These are phyloP conservation scores for Magnusiomyces clavatus DNA, from an alignment of 1,139 yeast species.

Conservation along the genomic window DNA sequence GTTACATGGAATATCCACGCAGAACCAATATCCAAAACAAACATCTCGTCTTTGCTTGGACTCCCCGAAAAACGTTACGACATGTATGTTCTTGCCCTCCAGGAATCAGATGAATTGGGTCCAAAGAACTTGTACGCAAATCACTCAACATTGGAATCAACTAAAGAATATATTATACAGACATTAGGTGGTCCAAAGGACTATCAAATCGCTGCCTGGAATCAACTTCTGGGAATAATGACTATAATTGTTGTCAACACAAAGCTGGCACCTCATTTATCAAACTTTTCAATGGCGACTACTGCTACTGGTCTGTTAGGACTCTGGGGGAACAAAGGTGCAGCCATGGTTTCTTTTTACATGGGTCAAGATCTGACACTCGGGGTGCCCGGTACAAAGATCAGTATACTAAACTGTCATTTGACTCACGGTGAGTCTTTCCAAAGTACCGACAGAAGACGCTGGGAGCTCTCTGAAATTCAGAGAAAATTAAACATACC, in stretches of 20 bases:
- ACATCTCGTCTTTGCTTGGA: conserved; percentile 8
- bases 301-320: conserved; percentile 50
- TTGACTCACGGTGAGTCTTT: conserved; percentile 63
- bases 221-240: conserved; percentile 44
- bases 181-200: conserved; percentile 20
- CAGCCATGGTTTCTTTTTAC: conserved; percentile 35
- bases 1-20: conserved; percentile 13
- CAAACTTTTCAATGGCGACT: conserved; percentile 34
- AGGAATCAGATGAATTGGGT: conserved; percentile 47
- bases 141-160: conserved; percentile 34
- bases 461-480: conserved; percentile 40
- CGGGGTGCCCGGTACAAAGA: conserved; percentile 36
- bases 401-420: conserved; percentile 56
- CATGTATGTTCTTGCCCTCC: conserved; percentile 41
- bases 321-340: conserved; percentile 56
- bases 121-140: conserved; percentile 40
- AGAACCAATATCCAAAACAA: conserved; percentile 6
- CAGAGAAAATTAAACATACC: conserved; percentile 24
- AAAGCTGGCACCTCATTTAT: conserved; percentile 32
- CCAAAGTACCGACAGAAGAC: conserved; percentile 34
- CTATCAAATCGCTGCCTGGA: conserved; percentile 33
- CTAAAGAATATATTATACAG: conserved; percentile 31
- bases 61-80: conserved; percentile 25
- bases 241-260: conserved; percentile 36
- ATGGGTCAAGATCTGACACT: conserved; percentile 27